phyloP scores from a whole-genome alignment of 345 rosid species.

The Boechera retrofracta region DNA sequence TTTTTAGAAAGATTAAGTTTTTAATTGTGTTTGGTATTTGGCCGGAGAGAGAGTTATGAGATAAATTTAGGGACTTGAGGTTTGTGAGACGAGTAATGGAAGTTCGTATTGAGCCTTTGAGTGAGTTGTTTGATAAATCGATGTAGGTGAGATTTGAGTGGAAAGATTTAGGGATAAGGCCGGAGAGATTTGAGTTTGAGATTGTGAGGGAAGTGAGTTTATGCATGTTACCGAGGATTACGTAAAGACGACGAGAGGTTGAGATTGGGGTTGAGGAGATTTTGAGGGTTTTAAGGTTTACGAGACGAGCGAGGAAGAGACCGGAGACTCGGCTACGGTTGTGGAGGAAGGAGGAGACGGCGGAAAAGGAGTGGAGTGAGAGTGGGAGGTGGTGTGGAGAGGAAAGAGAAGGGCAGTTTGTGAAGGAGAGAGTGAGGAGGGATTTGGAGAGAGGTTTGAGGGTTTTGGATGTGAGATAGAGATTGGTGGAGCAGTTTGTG shows the following conservation, averaged over 20 bases:
- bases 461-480: slow-evolving; percentile 59
- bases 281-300: slow-evolving; percentile 69
- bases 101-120: slow-evolving; percentile 65
- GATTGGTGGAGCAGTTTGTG: slow-evolving; percentile 61
- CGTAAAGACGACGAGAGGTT: slow-evolving; percentile 69
- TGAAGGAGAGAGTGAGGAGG: slow-evolving; percentile 65
- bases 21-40: slow-evolving; percentile 64
- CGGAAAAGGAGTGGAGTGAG: slow-evolving; percentile 61
- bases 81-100: slow-evolving; percentile 65
- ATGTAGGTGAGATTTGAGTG: slow-evolving; percentile 55
- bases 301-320: slow-evolving; percentile 67
- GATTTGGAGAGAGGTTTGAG: slow-evolving; percentile 66
- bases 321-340: slow-evolving; percentile 50
- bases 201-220: slow-evolving; percentile 60
- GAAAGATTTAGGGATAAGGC: slow-evolving; percentile 45
- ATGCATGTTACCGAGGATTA: slow-evolving; percentile 41
- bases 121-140: slow-evolving; percentile 72
- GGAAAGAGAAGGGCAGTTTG: slow-evolving; percentile 54
- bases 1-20: slow-evolving; percentile 62
- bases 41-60: slow-evolving; percentile 65
- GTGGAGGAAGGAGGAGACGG: slow-evolving; percentile 60
- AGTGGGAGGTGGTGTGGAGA: slow-evolving; percentile 65
- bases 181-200: slow-evolving; percentile 67
- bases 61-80: slow-evolving; percentile 64
- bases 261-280: slow-evolving; percentile 59